Evolutionary conservation across 2,329 filamentous ascomycete genomes (phyloP).

Genomic region (Aspergillus piperis): DNA sequence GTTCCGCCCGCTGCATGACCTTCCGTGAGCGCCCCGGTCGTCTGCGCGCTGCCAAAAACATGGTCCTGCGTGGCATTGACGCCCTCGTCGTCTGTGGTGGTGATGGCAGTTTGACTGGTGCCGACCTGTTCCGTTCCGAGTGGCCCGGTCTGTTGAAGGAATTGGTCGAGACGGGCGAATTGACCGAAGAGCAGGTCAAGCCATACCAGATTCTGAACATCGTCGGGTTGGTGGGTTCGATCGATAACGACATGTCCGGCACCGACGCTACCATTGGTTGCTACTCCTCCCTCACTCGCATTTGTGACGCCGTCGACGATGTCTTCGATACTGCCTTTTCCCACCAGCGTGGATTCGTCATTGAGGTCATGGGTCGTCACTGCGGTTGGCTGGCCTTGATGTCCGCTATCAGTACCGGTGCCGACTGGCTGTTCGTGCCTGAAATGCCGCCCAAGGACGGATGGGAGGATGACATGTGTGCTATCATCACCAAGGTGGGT

Average conservation of each 20-base stretch:
- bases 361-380: conserved; percentile 98
- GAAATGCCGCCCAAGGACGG: conserved; percentile 85
- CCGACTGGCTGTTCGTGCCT: conserved; percentile 95
- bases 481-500: conserved; percentile 68
- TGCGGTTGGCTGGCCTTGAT: conserved; percentile 97
- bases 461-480: conserved; percentile 87
- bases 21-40: conserved; percentile 89
- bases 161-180: conserved; percentile 71
- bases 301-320: conserved; percentile 94
- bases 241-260: conserved; percentile 96
- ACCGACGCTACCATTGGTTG: conserved; percentile 97
- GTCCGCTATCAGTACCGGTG: conserved; percentile 90
- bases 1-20: conserved; percentile 86
- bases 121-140: conserved; percentile 87
- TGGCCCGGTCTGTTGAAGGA: conserved; percentile 89
- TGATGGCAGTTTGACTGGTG: conserved; percentile 93
- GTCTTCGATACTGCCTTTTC: conserved; percentile 92
- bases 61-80: conserved; percentile 90
- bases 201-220: conserved; percentile 90
- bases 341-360: conserved; percentile 93
- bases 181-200: conserved; percentile 69
- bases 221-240: conserved; percentile 92
- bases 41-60: conserved; percentile 85
- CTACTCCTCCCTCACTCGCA: conserved; percentile 88
- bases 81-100: conserved; percentile 96